Evolutionary conservation across 371 early-diverging fungal genomes (phyloP).

Genomic region (Catenaria anguillulae): DNA sequence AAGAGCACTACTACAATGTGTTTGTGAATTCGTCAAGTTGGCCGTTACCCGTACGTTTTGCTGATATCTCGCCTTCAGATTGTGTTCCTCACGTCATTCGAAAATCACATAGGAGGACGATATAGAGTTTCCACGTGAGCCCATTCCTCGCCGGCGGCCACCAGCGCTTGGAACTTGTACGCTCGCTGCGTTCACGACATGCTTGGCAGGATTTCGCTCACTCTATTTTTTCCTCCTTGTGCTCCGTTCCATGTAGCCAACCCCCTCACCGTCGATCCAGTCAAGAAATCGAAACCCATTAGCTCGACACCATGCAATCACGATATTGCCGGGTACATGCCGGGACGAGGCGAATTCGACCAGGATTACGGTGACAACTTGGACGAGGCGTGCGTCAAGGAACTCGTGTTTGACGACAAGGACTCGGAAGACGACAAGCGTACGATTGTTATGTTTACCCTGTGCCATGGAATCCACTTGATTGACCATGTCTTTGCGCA

Average conservation of each 20-base stretch:
- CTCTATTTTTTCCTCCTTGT: too few relatives aligned
- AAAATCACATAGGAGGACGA: constrained; percentile 29
- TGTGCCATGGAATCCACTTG: background rate
- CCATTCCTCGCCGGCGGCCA: constrained; percentile 22
- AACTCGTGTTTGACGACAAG: constrained; percentile 76
- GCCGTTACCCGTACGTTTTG: constrained; percentile 55
- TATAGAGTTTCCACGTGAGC: constrained; percentile 29
- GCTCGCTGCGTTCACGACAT: too few relatives aligned
- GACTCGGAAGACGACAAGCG: constrained; percentile 70
- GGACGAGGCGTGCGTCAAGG: constrained; percentile 72
- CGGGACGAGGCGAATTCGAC: constrained; percentile 94
- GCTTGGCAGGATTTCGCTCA: background rate
- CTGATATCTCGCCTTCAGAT: background rate
- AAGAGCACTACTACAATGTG: constrained; percentile 75
- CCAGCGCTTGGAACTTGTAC: constrained; percentile 10
- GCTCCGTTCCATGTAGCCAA: constrained; percentile 10
- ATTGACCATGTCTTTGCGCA: too few relatives aligned
- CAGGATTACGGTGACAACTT: constrained; percentile 92
- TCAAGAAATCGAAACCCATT: constrained; percentile 30
- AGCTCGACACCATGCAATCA: constrained; percentile 84
- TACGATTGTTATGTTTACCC: constrained; percentile 15
- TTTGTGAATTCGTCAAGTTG: constrained; percentile 58
- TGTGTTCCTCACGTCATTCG: background rate
- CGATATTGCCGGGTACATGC: constrained; percentile 94
- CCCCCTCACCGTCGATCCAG: constrained; percentile 20